Evolutionary conservation across 306 rosid genomes (phyloP), one percentile per base, ranked within the genome.

Genomic region (Senna siamea): DNA sequence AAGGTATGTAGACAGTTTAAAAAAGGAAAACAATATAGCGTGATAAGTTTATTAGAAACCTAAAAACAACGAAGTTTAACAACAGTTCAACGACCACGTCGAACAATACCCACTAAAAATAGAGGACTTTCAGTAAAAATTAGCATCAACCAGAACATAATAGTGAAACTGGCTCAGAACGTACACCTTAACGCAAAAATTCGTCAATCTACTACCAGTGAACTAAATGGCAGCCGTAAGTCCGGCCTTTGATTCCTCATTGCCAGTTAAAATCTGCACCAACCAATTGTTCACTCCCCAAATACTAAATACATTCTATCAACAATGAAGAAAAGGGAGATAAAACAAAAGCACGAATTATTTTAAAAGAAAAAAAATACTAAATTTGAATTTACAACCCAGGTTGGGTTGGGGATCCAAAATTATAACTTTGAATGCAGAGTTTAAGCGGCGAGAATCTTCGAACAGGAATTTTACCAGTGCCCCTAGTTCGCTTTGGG

Each of bases 231-330:
- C 91, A 90, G 97, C 97, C 80, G 84, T 93, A 81, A 84, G 90
- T 55, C 92, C 90, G 92, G 97, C 95, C 97, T 90, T 93, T 93
- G 79, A 65, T 68, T 87, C 96, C 74, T 88, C 98, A 93, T 79
- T 20, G 91, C 96, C 93, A 86, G 78, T 55, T 34, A 37, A 76
- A 57, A 32, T 26, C 1, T 48, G 10, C 5, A 20, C 5, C 9
- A 17, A 13, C 17, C 17, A 7, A 7, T 6, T 7, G 20, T 15
- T 63, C 2, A 5, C 40, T 40, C 23, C 50, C 62, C 72, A 38
- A 57, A 4, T 32, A 37, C 40, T 8, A 0, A 1, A 22, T 14
- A 56, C 18, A 7, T 53, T 43, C 32, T 5, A 52, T 54, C 7
- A 12, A 66, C 50, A 54, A 2, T 9, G 20, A 15, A 41, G 14